phyloP scores from a whole-genome alignment of 164 flowering plant genomes.

The Houttuynia cordata region DNA sequence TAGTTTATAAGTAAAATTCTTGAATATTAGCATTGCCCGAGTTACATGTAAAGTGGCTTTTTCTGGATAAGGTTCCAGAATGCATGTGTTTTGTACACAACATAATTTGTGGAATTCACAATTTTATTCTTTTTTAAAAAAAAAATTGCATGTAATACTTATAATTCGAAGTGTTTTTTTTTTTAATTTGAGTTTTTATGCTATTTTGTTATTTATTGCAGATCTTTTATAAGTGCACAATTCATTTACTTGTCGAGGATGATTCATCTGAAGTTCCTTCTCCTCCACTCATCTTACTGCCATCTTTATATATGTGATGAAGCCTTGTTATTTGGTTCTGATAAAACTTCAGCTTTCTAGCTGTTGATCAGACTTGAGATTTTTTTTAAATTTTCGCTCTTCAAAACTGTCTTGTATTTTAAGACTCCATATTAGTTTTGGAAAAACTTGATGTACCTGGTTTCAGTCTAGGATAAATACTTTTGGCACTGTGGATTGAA shows the following conservation, averaged over 20 bases:
- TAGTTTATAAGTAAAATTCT: too few relatives aligned
- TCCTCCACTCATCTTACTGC: conserved; percentile 33
- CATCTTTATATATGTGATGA: conserved; percentile 23
- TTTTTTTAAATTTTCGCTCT: conserved; percentile 13
- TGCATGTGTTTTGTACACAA: too few relatives aligned
- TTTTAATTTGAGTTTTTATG: conserved; percentile 19
- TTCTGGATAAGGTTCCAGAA: too few relatives aligned
- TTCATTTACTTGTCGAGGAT: conserved; percentile 35
- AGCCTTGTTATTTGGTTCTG: conserved; percentile 17
- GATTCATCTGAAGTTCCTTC: conserved; percentile 50
- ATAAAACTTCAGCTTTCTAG: conserved; percentile 19
- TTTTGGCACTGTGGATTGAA: conserved; percentile 2
- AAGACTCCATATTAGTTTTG: conserved; percentile 12
- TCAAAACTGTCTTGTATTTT: conserved; percentile 16
- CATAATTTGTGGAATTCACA: too few relatives aligned
- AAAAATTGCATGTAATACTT: not conserved
- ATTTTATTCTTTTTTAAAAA: too few relatives aligned
- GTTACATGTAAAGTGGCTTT: too few relatives aligned
- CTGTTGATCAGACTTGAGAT: conserved; percentile 12
- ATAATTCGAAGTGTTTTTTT: conserved; percentile 2
- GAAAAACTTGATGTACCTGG: conserved; percentile 7
- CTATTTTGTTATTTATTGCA: conserved; percentile 26
- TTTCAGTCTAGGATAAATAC: conserved; percentile 1
- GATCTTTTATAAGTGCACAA: conserved; percentile 32
- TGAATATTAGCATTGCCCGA: too few relatives aligned